phyloP scores from a whole-genome alignment of 495 filamentous ascomycete species.

The Hypomontagnella monticulosa region DNA sequence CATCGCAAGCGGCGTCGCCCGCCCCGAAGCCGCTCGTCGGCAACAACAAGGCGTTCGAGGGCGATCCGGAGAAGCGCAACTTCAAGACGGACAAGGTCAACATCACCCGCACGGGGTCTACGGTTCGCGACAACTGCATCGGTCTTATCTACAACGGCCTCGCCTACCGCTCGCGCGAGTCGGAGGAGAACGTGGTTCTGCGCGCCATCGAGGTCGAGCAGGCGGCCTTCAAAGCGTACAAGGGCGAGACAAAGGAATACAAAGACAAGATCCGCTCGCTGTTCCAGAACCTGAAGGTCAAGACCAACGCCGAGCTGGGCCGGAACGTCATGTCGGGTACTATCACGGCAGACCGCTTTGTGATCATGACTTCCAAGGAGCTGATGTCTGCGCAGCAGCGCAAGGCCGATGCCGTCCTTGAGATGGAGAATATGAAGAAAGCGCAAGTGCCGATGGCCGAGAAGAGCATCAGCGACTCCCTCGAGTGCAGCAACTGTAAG shows the following conservation, averaged over 20 bases:
- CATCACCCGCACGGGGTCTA: constrained; percentile 72
- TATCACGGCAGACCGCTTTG: constrained; percentile 75
- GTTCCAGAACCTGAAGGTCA: constrained; percentile 92
- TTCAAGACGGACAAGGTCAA: constrained; percentile 84
- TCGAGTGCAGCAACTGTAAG: constrained; percentile 89
- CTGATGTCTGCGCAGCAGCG: constrained; percentile 67
- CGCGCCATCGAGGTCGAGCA: constrained; percentile 77
- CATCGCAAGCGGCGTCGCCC: constrained; percentile 48
- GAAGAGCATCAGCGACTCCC: constrained; percentile 82
- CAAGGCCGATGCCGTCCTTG: constrained; percentile 71
- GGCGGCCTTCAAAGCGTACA: constrained; percentile 72
- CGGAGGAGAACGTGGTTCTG: constrained; percentile 65
- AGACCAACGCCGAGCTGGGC: constrained; percentile 80
- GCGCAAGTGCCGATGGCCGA: constrained; percentile 90
- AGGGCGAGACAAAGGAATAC: constrained; percentile 77
- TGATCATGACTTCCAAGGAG: constrained; percentile 65
- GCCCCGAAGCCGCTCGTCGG: constrained; percentile 53
- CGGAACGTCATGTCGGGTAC: constrained; percentile 76
- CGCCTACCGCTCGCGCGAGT: constrained; percentile 66
- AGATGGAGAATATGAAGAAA: constrained; percentile 94
- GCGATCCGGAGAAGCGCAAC: constrained; percentile 79
- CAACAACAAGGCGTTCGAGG: constrained; percentile 67
- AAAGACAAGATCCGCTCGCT: constrained; percentile 87
- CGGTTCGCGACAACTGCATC: constrained; percentile 79
- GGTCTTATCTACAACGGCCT: constrained; percentile 92